Conservation (phyloP, 1,284 basidiomycete genomes). For the Marasmius sp. region DNA sequence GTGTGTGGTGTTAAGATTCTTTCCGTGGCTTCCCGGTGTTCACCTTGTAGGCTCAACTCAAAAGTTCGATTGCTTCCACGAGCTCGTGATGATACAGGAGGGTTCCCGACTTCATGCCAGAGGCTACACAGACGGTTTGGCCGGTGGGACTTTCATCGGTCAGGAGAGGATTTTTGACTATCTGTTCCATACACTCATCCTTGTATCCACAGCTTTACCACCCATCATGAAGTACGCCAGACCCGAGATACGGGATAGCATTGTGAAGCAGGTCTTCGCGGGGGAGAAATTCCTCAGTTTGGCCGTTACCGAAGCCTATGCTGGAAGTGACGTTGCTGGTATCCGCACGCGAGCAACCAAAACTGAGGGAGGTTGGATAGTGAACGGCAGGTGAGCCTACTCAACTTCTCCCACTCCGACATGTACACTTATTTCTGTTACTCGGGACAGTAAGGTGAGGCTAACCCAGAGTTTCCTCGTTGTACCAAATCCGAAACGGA, state of each 20-base stretch:
- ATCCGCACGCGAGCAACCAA: slow-evolving; percentile 40
- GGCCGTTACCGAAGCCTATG: slow-evolving; percentile 76
- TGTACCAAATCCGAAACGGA: not conserved
- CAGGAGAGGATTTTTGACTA: not conserved
- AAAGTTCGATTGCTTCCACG: slow-evolving; percentile 63
- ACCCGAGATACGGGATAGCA: slow-evolving; percentile 57
- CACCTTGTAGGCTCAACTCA: not conserved
- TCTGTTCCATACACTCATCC: not conserved
- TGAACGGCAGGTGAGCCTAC: slow-evolving; percentile 57
- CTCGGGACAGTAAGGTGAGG: slow-evolving; percentile 15
- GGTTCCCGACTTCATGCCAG: slow-evolving; percentile 46
- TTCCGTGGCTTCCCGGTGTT: not conserved
- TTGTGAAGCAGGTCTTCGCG: slow-evolving; percentile 66
- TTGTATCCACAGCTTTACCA: slow-evolving; percentile 44
- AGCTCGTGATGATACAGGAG: slow-evolving; percentile 69
- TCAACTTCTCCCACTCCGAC: slow-evolving; percentile 53
- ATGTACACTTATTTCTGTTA: not conserved
- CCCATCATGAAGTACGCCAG: slow-evolving; percentile 66
- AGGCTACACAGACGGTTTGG: slow-evolving; percentile 39
- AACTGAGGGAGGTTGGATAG: slow-evolving; percentile 35
- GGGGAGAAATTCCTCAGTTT: slow-evolving; percentile 68
- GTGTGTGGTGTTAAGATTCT: not conserved
- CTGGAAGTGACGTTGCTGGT: slow-evolving; percentile 66
- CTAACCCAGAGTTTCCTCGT: not conserved
- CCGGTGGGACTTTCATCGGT: slow-evolving; percentile 54